Conservation (phyloP, 805 yeast genomes). For the Metschnikowia reukaufii region DNA sequence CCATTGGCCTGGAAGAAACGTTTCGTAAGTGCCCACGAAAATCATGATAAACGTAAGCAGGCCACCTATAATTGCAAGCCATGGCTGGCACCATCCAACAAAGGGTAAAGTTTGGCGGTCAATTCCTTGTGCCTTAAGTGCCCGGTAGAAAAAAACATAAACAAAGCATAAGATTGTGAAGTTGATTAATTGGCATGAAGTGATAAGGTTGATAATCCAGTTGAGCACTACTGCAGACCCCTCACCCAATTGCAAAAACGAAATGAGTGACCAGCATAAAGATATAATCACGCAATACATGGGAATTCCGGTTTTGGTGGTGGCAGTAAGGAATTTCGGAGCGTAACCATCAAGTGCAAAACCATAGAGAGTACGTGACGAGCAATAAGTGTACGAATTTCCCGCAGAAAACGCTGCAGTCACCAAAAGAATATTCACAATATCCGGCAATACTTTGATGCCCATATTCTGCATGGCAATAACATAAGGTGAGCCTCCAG, state of each 20-base stretch:
- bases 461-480: slow-evolving; percentile 71
- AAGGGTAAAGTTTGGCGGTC: slow-evolving; percentile 19
- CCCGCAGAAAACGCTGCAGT: slow-evolving; percentile 79
- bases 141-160: slow-evolving; percentile 20
- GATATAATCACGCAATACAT: slow-evolving; percentile 44
- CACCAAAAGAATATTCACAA: slow-evolving; percentile 76
- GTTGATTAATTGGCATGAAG: slow-evolving; percentile 30
- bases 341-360: slow-evolving; percentile 73
- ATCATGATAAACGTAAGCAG: slow-evolving; percentile 18
- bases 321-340: slow-evolving; percentile 61
- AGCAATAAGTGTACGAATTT: slow-evolving; percentile 75
- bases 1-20: slow-evolving; percentile 19
- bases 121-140: slow-evolving; percentile 22
- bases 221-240: slow-evolving; percentile 27
- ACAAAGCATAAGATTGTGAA: slow-evolving; percentile 28
- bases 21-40: slow-evolving; percentile 19
- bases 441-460: slow-evolving; percentile 66
- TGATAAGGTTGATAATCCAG: slow-evolving; percentile 37
- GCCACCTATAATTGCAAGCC: slow-evolving; percentile 27
- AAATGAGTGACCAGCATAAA: slow-evolving; percentile 56
- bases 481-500: slow-evolving; percentile 82
- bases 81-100: slow-evolving; percentile 23
- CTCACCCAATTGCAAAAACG: slow-evolving; percentile 58
- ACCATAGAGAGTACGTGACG: slow-evolving; percentile 73
- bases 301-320: slow-evolving; percentile 49